Base-by-base conservation (phyloP, 805 yeast species). In the Lipomyces lipofer region DNA sequence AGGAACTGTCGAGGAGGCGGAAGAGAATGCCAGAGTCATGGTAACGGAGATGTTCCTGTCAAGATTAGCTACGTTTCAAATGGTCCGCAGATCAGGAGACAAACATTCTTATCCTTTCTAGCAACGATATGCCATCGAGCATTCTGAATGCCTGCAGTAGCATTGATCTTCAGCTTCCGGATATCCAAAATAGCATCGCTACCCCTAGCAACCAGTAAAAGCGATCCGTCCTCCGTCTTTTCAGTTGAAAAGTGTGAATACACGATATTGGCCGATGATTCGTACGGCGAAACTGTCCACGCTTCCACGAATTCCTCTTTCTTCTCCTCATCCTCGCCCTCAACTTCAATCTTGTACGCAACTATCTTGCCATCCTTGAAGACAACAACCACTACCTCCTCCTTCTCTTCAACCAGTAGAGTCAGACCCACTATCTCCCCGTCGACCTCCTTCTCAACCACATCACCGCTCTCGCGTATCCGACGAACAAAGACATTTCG, bases 11-110 rank as follows among this genome's bases (percentile, higher is more conserved):
- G 9, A 43, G 21, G 5, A 52, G 47, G 12, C 49, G 39, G 30
- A 56, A 56, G 19, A 56, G 42, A 22, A 54, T 29, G 7, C 58
- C 60, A 4, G 57, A 54, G 8, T 52, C 44, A 33, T 52, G 57
- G 25, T 47, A 56, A 32, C 49, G 60, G n/a, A 56, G n/a, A 8
- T 13, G 21, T 39, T 52, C 57, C 43, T 50, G 46, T 8, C 21
- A n/a, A n/a, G n/a, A n/a, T n/a, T n/a, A n/a, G n/a, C n/a, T n/a
- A n/a, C n/a, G n/a, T n/a, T n/a, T n/a, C n/a, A n/a, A n/a, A n/a
- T n/a, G n/a, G n/a, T n/a, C n/a, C n/a, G n/a, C n/a, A n/a, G n/a
- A n/a, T n/a, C n/a, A n/a, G n/a, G n/a, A n/a, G n/a, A n/a, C 58
- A 17, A 40, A 54, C 58, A 28, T 40, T 39, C 6, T 28, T 28